Evolutionary conservation across 108 stramenopile species (phyloP).

Genomic region (Licmophora abbreviata): DNA sequence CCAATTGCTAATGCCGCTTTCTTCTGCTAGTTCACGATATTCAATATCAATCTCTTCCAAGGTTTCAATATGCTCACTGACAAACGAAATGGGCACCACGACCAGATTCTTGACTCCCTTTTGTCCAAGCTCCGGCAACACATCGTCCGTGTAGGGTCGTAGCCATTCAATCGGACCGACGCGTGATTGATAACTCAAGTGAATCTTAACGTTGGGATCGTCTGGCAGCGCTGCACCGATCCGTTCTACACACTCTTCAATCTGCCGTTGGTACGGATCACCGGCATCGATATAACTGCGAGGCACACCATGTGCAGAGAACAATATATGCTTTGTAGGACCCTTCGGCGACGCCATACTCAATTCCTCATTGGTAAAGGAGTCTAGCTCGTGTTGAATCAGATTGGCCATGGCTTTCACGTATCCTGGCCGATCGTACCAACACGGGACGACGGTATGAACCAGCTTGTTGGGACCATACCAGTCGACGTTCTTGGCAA

Average conservation of each 20-base stretch:
- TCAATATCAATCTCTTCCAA: slow-evolving; percentile 99
- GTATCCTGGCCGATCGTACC: slow-evolving; percentile 95
- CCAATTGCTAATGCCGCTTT: slow-evolving; percentile 89
- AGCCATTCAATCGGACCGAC: slow-evolving; percentile 99
- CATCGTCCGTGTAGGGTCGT: slow-evolving; percentile 95
- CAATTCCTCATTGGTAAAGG: slow-evolving; percentile 73
- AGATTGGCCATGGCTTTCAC: slow-evolving; percentile 74
- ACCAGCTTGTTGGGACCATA: slow-evolving; percentile 65
- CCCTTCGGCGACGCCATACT: slow-evolving; percentile 34
- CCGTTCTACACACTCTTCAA: slow-evolving; percentile 69
- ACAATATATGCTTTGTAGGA: slow-evolving; percentile 74
- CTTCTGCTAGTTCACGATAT: slow-evolving; percentile 94
- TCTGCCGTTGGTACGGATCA: slow-evolving; percentile 95
- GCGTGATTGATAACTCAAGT: slow-evolving; percentile 88
- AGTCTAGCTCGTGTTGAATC: slow-evolving; percentile 76
- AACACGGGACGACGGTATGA: slow-evolving; percentile 93
- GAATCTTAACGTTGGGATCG: slow-evolving; percentile 63
- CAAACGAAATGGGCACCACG: slow-evolving; percentile 97
- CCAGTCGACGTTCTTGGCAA: slow-evolving; percentile 50
- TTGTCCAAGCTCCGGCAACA: slow-evolving; percentile 79
- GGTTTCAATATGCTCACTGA: slow-evolving; percentile 99
- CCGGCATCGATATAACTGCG: slow-evolving; percentile 93
- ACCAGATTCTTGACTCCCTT: slow-evolving; percentile 90
- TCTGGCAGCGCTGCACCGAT: slow-evolving; percentile 54
- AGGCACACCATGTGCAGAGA: slow-evolving; percentile 97